Evolutionary conservation across 225 moss, liverwort and hornwort genomes (phyloP), one percentile per base, ranked within the genome.

Genomic region (Ulota crispa): DNA sequence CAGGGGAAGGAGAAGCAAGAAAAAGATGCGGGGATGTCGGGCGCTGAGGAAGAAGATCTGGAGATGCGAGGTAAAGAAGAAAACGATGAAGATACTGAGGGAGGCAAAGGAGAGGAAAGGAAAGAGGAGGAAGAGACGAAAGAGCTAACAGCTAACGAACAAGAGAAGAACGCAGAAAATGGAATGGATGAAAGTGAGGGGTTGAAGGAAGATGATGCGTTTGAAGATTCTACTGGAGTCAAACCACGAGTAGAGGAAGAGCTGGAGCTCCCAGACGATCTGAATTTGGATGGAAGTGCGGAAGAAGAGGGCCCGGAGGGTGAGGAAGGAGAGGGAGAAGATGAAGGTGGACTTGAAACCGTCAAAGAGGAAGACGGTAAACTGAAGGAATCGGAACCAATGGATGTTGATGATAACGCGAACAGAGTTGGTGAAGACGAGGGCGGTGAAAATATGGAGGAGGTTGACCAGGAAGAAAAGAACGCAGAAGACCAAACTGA

Each of bases 1-100:
- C 86, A 88, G 62, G 89, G 89, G 26, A 92, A 96, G 72, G 98
- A 99, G 80, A 99, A 93, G 80, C 91, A 93, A 82, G 98, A 99
- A 60, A 95, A 92, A 78, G 92, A 93, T 64, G 90, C 94, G 68
- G 90, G 86, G 27, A 78, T 99, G 68, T 89, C 91, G 21, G 94
- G 98, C 76, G 90, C 89, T 45, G 85, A 91, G 68, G 78, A 88
- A 66, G 92, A 95, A 77, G 94, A 95, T 77, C 90, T 93, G 77
- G 93, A 99, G 84, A 86, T 96, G 86, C 92, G 94, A 27, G 96
- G 92, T 20, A 99, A 93, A 84, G 86, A 89, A 75, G 83, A 78
- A 45, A 86, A 68, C 11, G 73, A 80, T 27, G 90, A 88, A 39
- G 88, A 85, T 31, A 66, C 50, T 23, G 82, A 89, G 75, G 82